A percentile compares a stretch with the other conserved stretches of the same genome.
These are phyloP conservation scores for Clitoria ternatea DNA, from an alignment of 306 rosid genomes.

Conservation along the genomic window DNA sequence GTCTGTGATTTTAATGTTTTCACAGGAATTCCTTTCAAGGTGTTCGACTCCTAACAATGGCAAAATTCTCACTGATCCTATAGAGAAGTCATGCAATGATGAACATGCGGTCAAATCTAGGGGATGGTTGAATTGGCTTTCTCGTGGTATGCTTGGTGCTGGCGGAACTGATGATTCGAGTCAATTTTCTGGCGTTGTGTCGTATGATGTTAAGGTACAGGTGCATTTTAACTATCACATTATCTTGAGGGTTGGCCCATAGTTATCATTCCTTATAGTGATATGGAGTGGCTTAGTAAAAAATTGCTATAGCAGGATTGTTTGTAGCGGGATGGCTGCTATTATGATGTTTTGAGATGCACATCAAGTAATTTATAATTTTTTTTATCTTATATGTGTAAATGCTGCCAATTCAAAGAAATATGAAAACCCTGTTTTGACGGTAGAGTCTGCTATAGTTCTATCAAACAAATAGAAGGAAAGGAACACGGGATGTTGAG, in stretches of 20 bases:
- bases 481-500: too few relatives aligned
- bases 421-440: background rate
- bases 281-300: background rate
- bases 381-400: background rate
- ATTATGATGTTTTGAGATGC: background rate
- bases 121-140: conserved; percentile 97
- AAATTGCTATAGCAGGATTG: background rate
- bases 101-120: conserved; percentile 61
- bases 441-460: too few relatives aligned
- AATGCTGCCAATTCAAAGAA: background rate
- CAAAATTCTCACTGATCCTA: conserved; percentile 21
- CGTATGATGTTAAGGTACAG: conserved; percentile 86
- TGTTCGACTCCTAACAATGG: conserved; percentile 38
- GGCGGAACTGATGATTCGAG: conserved; percentile 95
- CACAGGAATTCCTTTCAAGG: conserved; percentile 57
- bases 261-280: background rate
- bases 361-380: background rate
- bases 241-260: background rate
- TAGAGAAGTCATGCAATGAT: conserved; percentile 54
- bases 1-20: background rate
- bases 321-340: background rate
- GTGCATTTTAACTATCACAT: background rate
- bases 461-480: too few relatives aligned
- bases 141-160: conserved; percentile 98
- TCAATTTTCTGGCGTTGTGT: conserved; percentile 94